Percentiles rank a stretch among this genome's conserved stretches.
phyloP scores from a whole-genome alignment of 768 basidiomycete genomes.

The Suillus plorans region DNA sequence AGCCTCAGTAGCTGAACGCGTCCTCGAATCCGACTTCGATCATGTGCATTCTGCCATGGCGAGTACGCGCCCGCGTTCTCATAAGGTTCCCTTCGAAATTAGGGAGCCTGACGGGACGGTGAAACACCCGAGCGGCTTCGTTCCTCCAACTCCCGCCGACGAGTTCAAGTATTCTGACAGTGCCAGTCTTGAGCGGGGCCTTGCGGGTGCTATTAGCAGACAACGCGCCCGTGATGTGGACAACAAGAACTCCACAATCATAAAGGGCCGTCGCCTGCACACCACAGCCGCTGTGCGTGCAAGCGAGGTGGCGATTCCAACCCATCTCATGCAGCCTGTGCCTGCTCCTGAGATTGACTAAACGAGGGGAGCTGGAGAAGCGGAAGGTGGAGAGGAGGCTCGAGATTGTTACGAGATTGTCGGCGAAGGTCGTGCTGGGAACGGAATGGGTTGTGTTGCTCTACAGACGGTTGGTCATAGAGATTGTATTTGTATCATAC shows the following conservation, averaged over 20 bases:
- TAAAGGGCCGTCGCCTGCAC: slow-evolving; percentile 21
- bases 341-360: neutral
- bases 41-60: slow-evolving; percentile 19
- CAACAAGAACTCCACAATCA: slow-evolving; percentile 8
- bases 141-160: slow-evolving; percentile 40
- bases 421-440: neutral
- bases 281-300: slow-evolving; percentile 13
- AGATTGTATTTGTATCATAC: slow-evolving; percentile 2
- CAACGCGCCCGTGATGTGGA: slow-evolving; percentile 14
- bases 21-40: slow-evolving; percentile 31
- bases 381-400: neutral
- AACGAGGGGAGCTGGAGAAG: neutral
- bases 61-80: slow-evolving; percentile 21
- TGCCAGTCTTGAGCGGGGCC: slow-evolving; percentile 14
- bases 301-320: slow-evolving; percentile 4
- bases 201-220: slow-evolving; percentile 16
- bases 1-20: slow-evolving; percentile 29
- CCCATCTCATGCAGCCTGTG: neutral
- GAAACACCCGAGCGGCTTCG: slow-evolving; percentile 42
- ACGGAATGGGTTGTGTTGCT: neutral
- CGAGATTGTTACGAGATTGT: neutral
- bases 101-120: slow-evolving; percentile 37
- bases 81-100: slow-evolving; percentile 46
- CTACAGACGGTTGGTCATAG: neutral
- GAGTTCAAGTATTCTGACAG: slow-evolving; percentile 30